A percentile compares a stretch with the other conserved stretches of the same genome.
These are phyloP conservation scores for Colletotrichum aenigma DNA, from an alignment of 2,329 filamentous ascomycete species.

Conservation along the genomic window DNA sequence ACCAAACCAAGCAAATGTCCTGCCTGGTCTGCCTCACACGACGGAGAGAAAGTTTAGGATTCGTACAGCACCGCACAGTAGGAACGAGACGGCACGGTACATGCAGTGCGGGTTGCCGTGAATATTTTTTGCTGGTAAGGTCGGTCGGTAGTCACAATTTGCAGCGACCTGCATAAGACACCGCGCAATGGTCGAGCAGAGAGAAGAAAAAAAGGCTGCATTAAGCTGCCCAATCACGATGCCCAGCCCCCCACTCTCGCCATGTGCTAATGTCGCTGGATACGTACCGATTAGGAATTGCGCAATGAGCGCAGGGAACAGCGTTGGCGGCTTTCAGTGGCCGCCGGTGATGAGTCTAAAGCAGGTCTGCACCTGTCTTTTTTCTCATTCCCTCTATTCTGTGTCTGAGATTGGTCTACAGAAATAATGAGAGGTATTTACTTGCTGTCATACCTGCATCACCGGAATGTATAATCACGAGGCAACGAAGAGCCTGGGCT, in stretches of 20 bases:
- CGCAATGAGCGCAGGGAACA: slow-evolving; percentile 14
- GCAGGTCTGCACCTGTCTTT: not conserved
- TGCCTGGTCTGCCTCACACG: not conserved
- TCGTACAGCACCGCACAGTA: not conserved
- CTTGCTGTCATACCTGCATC: not conserved
- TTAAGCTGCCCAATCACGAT: slow-evolving; percentile 5
- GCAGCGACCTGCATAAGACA: not conserved
- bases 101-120: not conserved
- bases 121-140: not conserved
- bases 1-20: not conserved
- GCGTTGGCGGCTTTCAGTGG: not conserved
- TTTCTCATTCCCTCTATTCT: not conserved
- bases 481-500: not conserved
- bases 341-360: not conserved
- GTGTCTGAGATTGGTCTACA: not conserved
- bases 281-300: slow-evolving; percentile 14
- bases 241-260: slow-evolving; percentile 2
- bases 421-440: slow-evolving; percentile 9
- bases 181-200: not conserved
- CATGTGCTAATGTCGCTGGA: not conserved
- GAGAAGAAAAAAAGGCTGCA: slow-evolving; percentile 3
- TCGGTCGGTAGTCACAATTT: slow-evolving; percentile 1
- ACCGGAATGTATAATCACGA: not conserved
- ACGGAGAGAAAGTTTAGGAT: not conserved
- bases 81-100: not conserved